Percentiles rank a stretch among this genome's conserved stretches.
phyloP scores from a whole-genome alignment of 148 eudicot genomes.

The Diospyros lotus region DNA sequence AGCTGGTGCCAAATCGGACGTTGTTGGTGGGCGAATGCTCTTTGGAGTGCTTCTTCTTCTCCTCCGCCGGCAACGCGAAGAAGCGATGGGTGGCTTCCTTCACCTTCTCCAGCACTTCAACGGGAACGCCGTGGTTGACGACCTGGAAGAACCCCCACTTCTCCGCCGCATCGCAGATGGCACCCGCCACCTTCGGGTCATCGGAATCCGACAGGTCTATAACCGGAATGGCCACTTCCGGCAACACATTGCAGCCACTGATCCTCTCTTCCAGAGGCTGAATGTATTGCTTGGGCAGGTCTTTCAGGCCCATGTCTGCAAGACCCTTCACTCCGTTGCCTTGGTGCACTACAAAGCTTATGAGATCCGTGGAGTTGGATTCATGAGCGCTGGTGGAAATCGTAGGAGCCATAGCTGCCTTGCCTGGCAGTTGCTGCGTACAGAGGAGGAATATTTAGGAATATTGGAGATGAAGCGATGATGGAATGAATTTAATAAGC shows the following conservation, averaged over 20 bases:
- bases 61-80: constrained; percentile 33
- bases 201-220: constrained; percentile 42
- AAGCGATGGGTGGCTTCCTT: constrained; percentile 36
- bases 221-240: constrained; percentile 32
- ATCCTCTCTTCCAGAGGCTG: constrained; percentile 42
- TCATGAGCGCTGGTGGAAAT: not conserved
- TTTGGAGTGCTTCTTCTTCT: constrained; percentile 41
- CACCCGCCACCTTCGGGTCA: constrained; percentile 30
- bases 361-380: constrained; percentile 14
- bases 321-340: constrained; percentile 54
- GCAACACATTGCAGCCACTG: constrained; percentile 8
- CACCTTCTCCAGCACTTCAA: constrained; percentile 31
- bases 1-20: constrained; percentile 48
- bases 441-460: too few species aligned
- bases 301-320: constrained; percentile 27
- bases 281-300: constrained; percentile 42
- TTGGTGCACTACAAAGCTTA: constrained; percentile 22
- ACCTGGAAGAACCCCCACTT: constrained; percentile 57
- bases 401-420: constrained; percentile 9
- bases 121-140: constrained; percentile 47
- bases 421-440: too few species aligned
- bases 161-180: constrained; percentile 21
- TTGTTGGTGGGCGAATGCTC: constrained; percentile 40
- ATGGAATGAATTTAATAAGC: too few species aligned
- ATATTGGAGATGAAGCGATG: too few species aligned